A percentile compares a stretch with the other conserved stretches of the same genome.
Evolutionary conservation across 2,329 filamentous ascomycete species (phyloP).

Genomic region (Trichothecium sympodiale): DNA sequence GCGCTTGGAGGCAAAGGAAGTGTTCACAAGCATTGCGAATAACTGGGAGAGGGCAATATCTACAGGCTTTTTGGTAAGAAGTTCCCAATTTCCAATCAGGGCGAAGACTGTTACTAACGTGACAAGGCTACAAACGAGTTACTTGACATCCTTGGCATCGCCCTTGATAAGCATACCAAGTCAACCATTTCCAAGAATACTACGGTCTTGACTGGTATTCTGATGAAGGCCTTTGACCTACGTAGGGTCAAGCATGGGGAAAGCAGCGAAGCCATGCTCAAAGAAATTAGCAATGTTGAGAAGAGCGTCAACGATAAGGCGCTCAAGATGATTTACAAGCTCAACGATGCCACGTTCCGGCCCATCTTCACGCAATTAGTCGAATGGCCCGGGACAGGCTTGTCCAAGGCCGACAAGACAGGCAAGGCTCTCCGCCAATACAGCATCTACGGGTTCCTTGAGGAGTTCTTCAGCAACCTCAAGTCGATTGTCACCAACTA

Average conservation of each 20-base stretch:
- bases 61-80: conserved; percentile 50
- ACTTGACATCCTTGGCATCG: conserved; percentile 56
- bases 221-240: conserved; percentile 52
- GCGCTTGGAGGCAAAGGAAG: conserved; percentile 64
- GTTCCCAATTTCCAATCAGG: neutral
- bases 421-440: conserved; percentile 54
- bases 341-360: conserved; percentile 88
- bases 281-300: conserved; percentile 51
- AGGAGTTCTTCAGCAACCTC: conserved; percentile 70
- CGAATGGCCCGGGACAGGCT: conserved; percentile 59
- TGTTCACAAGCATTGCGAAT: conserved; percentile 60
- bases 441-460: conserved; percentile 72
- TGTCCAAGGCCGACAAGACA: conserved; percentile 49
- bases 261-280: conserved; percentile 24
- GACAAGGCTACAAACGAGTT: conserved; percentile 54
- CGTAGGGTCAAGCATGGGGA: conserved; percentile 42
- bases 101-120: conserved; percentile 16
- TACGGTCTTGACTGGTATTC: conserved; percentile 52
- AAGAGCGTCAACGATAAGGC: conserved; percentile 55
- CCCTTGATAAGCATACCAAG: conserved; percentile 71
- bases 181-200: conserved; percentile 67
- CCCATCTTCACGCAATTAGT: conserved; percentile 82
- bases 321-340: conserved; percentile 88
- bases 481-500: conserved; percentile 94
- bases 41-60: conserved; percentile 59